These are phyloP conservation scores for Triticum dicoccoides DNA, from an alignment of 176 grass and related monocot species.

Conservation along the genomic window DNA sequence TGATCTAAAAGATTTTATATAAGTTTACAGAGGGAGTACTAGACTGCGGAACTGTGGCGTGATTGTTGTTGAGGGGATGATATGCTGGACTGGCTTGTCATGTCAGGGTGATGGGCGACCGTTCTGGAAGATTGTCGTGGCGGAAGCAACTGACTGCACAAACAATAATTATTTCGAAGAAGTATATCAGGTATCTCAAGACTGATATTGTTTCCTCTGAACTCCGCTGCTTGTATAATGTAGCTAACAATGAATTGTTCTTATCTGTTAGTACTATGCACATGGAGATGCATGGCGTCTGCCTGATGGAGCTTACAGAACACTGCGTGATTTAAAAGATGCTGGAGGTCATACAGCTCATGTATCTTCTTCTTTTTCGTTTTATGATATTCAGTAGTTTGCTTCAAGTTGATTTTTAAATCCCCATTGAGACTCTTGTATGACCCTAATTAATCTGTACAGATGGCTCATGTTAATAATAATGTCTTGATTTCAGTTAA, in stretches of 20 bases:
- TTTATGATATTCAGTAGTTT: not conserved
- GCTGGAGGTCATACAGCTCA: slow-evolving; percentile 66
- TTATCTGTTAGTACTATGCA: slow-evolving; percentile 53
- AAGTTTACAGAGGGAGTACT: not conserved
- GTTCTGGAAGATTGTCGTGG: slow-evolving; percentile 84
- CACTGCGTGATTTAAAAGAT: slow-evolving; percentile 58
- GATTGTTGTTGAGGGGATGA: not conserved
- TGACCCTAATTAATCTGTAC: not conserved
- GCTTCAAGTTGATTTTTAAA: not conserved
- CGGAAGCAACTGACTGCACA: slow-evolving; percentile 64
- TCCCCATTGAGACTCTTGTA: not conserved
- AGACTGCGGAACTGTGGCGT: not conserved
- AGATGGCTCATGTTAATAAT: slow-evolving; percentile 17
- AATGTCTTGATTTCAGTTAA: slow-evolving; percentile 71
- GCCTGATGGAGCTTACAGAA: slow-evolving; percentile 55
- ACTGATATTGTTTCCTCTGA: not conserved
- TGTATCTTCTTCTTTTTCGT: slow-evolving; percentile 23
- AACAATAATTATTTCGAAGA: slow-evolving; percentile 76
- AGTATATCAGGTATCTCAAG: slow-evolving; percentile 70
- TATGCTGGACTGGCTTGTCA: slow-evolving; percentile 19
- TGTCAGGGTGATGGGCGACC: slow-evolving; percentile 70
- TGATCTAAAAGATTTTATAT: no score
- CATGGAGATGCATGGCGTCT: slow-evolving; percentile 81
- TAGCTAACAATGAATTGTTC: not conserved
- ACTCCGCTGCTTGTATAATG: not conserved